Base-by-base conservation (phyloP, 257 asterid genomes). In the Cruciata laevipes region DNA sequence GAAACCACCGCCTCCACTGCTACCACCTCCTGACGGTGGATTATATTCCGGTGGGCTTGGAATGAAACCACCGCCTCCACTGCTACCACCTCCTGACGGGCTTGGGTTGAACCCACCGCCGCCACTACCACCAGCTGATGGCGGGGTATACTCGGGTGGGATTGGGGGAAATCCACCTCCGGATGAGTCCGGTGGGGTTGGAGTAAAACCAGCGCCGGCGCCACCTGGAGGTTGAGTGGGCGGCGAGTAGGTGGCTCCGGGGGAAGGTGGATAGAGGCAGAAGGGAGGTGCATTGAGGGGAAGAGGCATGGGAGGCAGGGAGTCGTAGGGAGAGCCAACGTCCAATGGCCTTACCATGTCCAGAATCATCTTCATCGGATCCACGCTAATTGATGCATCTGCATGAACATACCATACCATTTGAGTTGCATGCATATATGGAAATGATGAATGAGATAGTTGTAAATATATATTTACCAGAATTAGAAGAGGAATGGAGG, bases 281-380 rank as follows among this genome's bases (percentile, higher is more conserved):
- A 53, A 83, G 21, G 96, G 93, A 76, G 97, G 90, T 74, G 81
- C 31, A 37, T 77, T 77, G 20, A 75, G 82, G 0, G 89, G 85
- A 17, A 77, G 71, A 18, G 95, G 75, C 38, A 81, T 65, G 0
- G 99, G 99, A n/a, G 96, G 79, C 1, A 88, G 90, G 9, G 97
- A 89, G 33, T 90, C 94, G 42, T 66, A 89, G 35, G 66, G 47
- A 33, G 73, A 69, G n/a, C n/a, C n/a, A 44, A 47, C 73, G 7
- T 82, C 87, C 66, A 73, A 66, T n/a, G 76, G 67, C 13, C 55
- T 69, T 21, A 44, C 63, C 55, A 75, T 70, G 42, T 82, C 81
- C 0, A 85, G 67, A 11, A 75, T 77, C 23, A 49, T 83, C 49
- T 75, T 35, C 71, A 67, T 67, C 56, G 32, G 68, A 59, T 21